Evolutionary conservation across 352 stramenopile species (phyloP), one percentile per base, ranked within the genome.

Genomic region (Phytophthora pistaciae): DNA sequence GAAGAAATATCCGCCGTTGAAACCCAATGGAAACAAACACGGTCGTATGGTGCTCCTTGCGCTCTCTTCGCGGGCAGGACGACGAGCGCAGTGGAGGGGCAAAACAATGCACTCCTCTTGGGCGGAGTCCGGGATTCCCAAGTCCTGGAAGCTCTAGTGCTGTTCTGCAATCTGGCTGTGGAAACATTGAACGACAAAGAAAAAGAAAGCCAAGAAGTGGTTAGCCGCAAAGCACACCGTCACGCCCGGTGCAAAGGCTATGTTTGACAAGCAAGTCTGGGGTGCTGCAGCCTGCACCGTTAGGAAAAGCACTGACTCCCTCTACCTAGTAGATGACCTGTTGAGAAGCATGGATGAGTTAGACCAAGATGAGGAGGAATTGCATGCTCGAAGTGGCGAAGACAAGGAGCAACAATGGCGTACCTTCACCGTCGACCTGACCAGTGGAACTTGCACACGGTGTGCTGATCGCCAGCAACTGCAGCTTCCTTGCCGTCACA

Each of bases 191-290:
- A 49, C 16, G 42, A 49, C 18, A 49, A n/a, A 21, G 42, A 49
- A 49, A 49, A 23, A 49, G 18, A 49, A 49, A 23, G 42, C 14
- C 16, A 49, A 49, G 42, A 49, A 49, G 42, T 49, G 42, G 42
- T 49, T 49, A 49, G 42, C 42, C 18, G 14, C 42, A 23, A 49
- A 49, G 16, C 42, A 49, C 42, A 49, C 42, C 16, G 42, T 49
- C 42, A 49, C 42, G 6, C 42, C 14, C 42, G 16, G 42, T 49
- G 18, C 42, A 49, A 49, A 49, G 23, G 42, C 42, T 23, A 49
- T 49, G 42, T 49, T 49, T 49, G 18, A 49, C 42, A 49, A 49
- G 42, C 42, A 49, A 49, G 42, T 49, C 42, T 49, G 42, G 42
- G 42, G 42, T 21, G 42, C 42, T 21, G 42, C 42, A 49, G 42